Base-by-base conservation (phyloP, 1,284 basidiomycete species). In the Cutaneotrichosporon sp. region DNA sequence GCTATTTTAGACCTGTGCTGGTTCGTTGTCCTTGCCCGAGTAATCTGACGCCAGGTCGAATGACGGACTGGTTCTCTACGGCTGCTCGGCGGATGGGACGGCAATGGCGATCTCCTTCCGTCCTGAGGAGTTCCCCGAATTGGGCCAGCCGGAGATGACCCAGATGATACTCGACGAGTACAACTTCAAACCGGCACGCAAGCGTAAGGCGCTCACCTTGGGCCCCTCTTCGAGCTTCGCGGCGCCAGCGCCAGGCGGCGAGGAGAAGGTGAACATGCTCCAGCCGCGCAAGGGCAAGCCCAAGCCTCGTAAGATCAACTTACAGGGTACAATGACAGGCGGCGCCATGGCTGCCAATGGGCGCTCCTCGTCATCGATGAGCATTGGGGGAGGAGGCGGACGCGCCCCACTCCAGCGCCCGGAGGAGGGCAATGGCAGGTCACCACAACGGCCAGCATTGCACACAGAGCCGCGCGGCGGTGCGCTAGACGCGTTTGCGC, bases 1-100 rank as follows among this genome's bases (percentile, higher is more conserved):
- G 91, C 95, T 73, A 91, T 98, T 56, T 90, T 97, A 85, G 97
- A 99, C 77, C 84, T 99, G 5, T 92, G 89, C 72, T 99, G 97
- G 96, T 53, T 13, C 11, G 51, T 53, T 7, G 13, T 9, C 16
- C 26, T 16, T 9, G 36, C 18, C 52, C 46, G 60, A 11, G 51
- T 26, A n/a, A 21, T 4, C 66, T 93, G 92, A 53, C 91, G 8
- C 7, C 51, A 53, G 51, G 51, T 91, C 92, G 3, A 87, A 86
- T 75, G 95, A 99, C 74, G 96, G 97, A 8, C 84, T 91, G 51
- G 90, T 90, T 2, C 85, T 99, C 0, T 99, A 97, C 73, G 93
- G 93, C 0, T 95, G 92, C 65, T 97, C 95, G 0, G 95, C 93
- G 0, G 97, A 99, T 73, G 96, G 97, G 0, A 93, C 92, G 0